Conservation (phyloP, 2,329 filamentous ascomycete genomes). For the Colletotrichum eremochloae region DNA sequence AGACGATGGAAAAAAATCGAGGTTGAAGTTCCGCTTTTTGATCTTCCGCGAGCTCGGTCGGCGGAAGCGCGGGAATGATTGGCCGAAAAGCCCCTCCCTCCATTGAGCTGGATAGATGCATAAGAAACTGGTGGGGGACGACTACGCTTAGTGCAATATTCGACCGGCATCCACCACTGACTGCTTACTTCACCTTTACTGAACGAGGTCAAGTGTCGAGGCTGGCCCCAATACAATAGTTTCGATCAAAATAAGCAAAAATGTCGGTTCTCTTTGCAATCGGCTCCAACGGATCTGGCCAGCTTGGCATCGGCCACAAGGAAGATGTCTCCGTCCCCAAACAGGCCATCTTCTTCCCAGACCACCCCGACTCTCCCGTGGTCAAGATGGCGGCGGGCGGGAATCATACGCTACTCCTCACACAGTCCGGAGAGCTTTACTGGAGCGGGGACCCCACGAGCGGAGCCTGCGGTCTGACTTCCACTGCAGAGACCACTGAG, state of each 20-base stretch:
- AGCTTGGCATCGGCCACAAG: constrained; percentile 78
- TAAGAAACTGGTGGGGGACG: constrained; percentile 40
- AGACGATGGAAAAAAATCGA: constrained; percentile 3
- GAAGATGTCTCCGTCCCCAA: constrained; percentile 79
- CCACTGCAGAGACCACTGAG: constrained; percentile 46
- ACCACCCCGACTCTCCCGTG: constrained; percentile 51
- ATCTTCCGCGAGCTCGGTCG: constrained; percentile 15
- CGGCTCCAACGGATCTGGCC: constrained; percentile 83
- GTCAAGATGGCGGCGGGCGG: constrained; percentile 74
- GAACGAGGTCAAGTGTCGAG: neutral
- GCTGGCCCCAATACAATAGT: neutral
- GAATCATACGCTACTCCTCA: constrained; percentile 86
- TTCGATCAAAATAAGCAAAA: neutral
- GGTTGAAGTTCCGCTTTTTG: constrained; percentile 39
- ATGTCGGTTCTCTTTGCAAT: constrained; percentile 75
- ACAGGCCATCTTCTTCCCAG: constrained; percentile 67
- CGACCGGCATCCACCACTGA: neutral
- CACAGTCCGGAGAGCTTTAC: constrained; percentile 70
- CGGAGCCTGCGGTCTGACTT: constrained; percentile 66
- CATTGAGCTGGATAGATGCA: constrained; percentile 31
- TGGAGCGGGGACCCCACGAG: constrained; percentile 72
- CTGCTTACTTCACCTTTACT: neutral
- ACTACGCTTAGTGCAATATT: constrained; percentile 30
- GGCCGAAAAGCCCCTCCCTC: constrained; percentile 37
- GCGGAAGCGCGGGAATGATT: constrained; percentile 41